Evolutionary conservation across 805 yeast species (phyloP).

Genomic region (Ogataea thermomethanolica): DNA sequence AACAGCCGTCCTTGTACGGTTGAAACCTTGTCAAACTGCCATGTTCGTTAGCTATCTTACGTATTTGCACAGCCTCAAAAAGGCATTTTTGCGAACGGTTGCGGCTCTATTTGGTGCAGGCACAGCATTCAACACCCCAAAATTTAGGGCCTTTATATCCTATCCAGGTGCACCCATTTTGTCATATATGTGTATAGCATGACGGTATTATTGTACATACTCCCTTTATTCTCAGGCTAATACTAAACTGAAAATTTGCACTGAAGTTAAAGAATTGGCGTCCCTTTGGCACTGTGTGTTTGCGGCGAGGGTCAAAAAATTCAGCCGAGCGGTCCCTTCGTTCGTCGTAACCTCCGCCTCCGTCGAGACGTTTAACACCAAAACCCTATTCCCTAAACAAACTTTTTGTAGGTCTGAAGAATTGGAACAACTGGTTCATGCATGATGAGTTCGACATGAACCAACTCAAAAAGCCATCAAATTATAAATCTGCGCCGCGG

Average conservation of each 20-base stretch:
- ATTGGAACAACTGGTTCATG: too few relatives aligned
- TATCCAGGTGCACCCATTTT: too few relatives aligned
- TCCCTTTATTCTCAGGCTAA: too few relatives aligned
- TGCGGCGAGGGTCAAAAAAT: constrained; percentile 9
- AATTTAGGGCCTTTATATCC: background rate
- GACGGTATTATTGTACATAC: too few relatives aligned
- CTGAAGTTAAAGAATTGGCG: too few relatives aligned
- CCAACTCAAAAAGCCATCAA: too few relatives aligned
- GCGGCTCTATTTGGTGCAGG: constrained; percentile 3
- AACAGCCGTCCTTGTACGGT: constrained; percentile 16
- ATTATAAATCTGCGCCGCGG: background rate
- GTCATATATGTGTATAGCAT: too few relatives aligned
- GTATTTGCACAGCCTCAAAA: constrained; percentile 3
- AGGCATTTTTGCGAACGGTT: background rate
- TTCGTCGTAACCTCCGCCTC: too few relatives aligned
- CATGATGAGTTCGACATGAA: too few relatives aligned
- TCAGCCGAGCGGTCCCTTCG: background rate
- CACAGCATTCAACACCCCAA: background rate
- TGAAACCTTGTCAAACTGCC: constrained; percentile 9
- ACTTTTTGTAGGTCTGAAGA: too few relatives aligned
- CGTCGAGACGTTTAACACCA: background rate
- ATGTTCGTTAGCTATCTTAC: constrained; percentile 6
- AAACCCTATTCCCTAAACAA: background rate
- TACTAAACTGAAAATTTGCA: too few relatives aligned
- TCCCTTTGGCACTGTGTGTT: constrained; percentile 7